phyloP scores from a whole-genome alignment of 2,329 filamentous ascomycete genomes.

The Aspergillus intermedius region DNA sequence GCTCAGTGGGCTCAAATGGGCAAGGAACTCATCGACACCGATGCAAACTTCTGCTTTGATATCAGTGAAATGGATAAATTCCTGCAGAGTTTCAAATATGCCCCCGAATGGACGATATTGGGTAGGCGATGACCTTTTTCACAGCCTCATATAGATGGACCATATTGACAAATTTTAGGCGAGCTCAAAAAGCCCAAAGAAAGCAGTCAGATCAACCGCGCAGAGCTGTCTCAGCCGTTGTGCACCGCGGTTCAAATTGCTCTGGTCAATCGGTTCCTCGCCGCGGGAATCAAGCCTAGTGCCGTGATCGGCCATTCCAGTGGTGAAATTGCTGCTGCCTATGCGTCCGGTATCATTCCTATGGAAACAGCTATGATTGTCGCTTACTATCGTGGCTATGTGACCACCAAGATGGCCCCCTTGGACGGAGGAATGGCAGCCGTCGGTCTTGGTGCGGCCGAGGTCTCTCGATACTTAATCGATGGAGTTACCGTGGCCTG shows the following conservation, averaged over 20 bases:
- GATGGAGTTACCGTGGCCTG: constrained; percentile 11
- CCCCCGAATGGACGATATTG: constrained; percentile 4
- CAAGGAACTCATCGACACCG: constrained; percentile 15
- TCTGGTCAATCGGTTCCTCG: constrained; percentile 5
- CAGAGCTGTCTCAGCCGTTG: constrained; percentile 9
- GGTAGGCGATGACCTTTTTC: not conserved
- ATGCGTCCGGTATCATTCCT: constrained; percentile 6
- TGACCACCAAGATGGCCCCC: not conserved
- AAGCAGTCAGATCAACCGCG: not conserved
- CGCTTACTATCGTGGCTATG: constrained; percentile 13
- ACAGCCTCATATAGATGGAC: not conserved
- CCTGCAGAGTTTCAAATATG: constrained; percentile 4
- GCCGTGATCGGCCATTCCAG: constrained; percentile 14
- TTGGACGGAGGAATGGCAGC: constrained; percentile 8
- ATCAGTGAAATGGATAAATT: constrained; percentile 13
- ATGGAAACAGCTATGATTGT: constrained; percentile 4
- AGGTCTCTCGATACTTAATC: constrained; percentile 3
- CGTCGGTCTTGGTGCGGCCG: constrained; percentile 7
- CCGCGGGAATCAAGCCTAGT: constrained; percentile 1
- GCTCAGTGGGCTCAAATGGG: constrained; percentile 33
- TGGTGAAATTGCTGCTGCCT: constrained; percentile 15
- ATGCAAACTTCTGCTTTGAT: constrained; percentile 11
- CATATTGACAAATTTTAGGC: not conserved
- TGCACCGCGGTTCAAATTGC: constrained; percentile 13
- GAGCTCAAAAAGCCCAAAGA: constrained; percentile 2